Evolutionary conservation across 202 grass and related monocot species (phyloP), one percentile per base, ranked within the genome.

Genomic region (Schoenoplectus triqueter): DNA sequence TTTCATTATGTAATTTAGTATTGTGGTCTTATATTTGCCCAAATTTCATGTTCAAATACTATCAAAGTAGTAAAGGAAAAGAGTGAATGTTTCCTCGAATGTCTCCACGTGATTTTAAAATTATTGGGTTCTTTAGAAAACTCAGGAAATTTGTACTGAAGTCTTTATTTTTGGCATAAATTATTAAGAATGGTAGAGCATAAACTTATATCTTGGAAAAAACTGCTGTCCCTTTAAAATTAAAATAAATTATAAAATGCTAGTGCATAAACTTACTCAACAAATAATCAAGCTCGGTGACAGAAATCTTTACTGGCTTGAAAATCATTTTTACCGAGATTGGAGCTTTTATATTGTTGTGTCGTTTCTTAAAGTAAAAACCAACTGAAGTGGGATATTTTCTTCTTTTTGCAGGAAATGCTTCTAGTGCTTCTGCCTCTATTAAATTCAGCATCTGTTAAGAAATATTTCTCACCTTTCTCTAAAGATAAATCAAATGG

Each of bases 341-440:
- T 7, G 22, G 14, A 18, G 5, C 51, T 77, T 0, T 57, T 77
- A 57, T 77, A 41, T n/a, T 77, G 49, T 39, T 56, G 42, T 71
- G 10, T 57, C 11, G 5, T 41, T 77, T 57, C 20, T 21, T 77
- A 21, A 14, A 76, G 50, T 74, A 52, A 44, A 42, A 40, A 5
- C 19, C 15, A 76, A 76, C 19, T 56, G 49, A 40, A 57, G 8
- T 59, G 22, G 15, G 45, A 14, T 22, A 10, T 31, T 52, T 52
- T 59, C 6, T 59, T 59, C 13, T 57, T 78, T 59, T 78, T 60
- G 73, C 92, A 98, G 95, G 95, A 98, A 93, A 98, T 98, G 95
- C 86, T 98, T 73, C 95, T 98, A 90, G 84, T 98, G 73, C 95
- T 98, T 92, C 95, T 98, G 50, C 95, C 95, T 19, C 91, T 95